Percentiles rank a stretch among this genome's conserved stretches.
phyloP scores from a whole-genome alignment of 805 yeast species.

The Torulaspora franciscae region DNA sequence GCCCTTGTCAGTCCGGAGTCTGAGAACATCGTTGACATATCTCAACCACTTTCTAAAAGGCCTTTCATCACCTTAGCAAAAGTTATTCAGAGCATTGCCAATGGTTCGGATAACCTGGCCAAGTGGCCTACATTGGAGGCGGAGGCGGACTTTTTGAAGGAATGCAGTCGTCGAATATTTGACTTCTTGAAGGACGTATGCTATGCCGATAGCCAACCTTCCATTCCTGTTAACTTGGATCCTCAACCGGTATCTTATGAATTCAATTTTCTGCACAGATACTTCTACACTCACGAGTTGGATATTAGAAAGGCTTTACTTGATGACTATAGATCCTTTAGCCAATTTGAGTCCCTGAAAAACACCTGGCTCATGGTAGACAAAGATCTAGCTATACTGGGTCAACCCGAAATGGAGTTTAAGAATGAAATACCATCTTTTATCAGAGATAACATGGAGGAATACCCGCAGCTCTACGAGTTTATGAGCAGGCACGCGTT shows the following conservation, averaged over 20 bases:
- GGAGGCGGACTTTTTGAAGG: conserved; percentile 40
- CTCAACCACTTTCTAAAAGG: conserved; percentile 47
- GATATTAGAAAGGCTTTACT: conserved; percentile 32
- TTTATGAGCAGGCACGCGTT: conserved; percentile 66
- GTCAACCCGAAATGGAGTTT: conserved; percentile 54
- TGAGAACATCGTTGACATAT: conserved; percentile 38
- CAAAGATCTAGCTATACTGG: conserved; percentile 43
- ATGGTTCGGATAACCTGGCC: conserved; percentile 61
- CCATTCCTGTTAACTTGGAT: conserved; percentile 22
- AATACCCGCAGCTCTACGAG: conserved; percentile 54
- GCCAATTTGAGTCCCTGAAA: conserved; percentile 22
- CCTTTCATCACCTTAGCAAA: conserved; percentile 76
- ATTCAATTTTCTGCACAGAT: conserved; percentile 43
- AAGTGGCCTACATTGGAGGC: conserved; percentile 56
- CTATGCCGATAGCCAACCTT: conserved; percentile 19
- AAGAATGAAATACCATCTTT: conserved; percentile 54
- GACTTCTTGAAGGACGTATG: conserved; percentile 40
- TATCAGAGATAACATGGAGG: conserved; percentile 46
- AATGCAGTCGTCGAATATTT: conserved; percentile 39
- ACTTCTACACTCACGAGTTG: conserved; percentile 47
- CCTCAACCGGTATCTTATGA: conserved; percentile 26
- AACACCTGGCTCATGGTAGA: conserved; percentile 44
- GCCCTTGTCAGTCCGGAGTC: conserved; percentile 83
- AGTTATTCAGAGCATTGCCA: conserved; percentile 80
- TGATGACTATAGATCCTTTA: conserved; percentile 13